These are phyloP conservation scores for Xylaria longipes DNA, from an alignment of 495 filamentous ascomycete species.

Conservation along the genomic window DNA sequence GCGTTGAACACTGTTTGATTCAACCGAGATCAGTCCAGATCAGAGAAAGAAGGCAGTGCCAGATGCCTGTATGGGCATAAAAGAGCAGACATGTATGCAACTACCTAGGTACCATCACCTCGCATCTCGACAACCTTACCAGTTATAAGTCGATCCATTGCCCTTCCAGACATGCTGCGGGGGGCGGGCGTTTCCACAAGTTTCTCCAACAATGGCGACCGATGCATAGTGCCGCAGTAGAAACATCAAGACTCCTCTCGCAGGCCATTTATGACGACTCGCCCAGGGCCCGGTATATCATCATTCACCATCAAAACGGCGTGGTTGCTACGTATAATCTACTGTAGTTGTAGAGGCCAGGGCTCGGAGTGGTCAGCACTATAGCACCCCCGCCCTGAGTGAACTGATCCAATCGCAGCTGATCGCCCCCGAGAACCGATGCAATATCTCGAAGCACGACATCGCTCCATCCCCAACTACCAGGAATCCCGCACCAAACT, in stretches of 20 bases:
- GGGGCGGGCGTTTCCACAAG: background rate
- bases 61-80: background rate
- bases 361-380: background rate
- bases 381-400: constrained; percentile 13
- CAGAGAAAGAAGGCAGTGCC: background rate
- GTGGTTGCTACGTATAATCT: background rate
- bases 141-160: background rate
- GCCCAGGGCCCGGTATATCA: background rate
- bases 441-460: constrained; percentile 17
- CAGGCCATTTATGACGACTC: background rate
- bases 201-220: constrained; percentile 3
- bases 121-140: background rate
- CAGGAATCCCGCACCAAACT: background rate
- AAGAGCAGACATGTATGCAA: background rate
- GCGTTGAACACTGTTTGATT: background rate
- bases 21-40: background rate
- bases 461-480: constrained; percentile 3
- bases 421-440: background rate
- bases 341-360: constrained; percentile 11
- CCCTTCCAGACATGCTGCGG: background rate
- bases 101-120: background rate
- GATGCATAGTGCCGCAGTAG: background rate
- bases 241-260: background rate
- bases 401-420: constrained; percentile 12
- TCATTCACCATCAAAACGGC: background rate